Conservation (phyloP, 305 asterid species). For the Fraxinus ornus region DNA sequence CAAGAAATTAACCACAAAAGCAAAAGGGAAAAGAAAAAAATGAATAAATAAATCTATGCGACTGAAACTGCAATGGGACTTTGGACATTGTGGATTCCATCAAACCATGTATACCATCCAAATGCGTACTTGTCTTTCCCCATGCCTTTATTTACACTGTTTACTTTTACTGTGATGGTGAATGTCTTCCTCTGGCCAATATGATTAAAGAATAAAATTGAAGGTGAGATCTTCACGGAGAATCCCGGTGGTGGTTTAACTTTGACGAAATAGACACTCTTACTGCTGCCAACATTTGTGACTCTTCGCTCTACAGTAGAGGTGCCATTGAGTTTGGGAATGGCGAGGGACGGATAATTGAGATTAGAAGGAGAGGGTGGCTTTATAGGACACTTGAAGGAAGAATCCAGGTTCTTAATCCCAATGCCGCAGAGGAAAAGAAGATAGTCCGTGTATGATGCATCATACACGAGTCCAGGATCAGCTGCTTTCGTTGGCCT, state of each 20-base stretch:
- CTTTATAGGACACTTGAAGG: slow-evolving; percentile 51
- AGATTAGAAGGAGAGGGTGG: slow-evolving; percentile 42
- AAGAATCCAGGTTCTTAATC: slow-evolving; percentile 27
- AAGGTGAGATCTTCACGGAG: slow-evolving; percentile 55
- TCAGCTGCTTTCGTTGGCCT: slow-evolving; percentile 85
- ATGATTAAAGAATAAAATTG: slow-evolving; percentile 45
- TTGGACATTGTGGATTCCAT: slow-evolving; percentile 49
- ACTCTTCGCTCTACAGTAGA: slow-evolving; percentile 55
- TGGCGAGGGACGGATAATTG: slow-evolving; percentile 74
- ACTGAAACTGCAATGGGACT: slow-evolving; percentile 53
- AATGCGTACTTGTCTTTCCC: slow-evolving; percentile 44
- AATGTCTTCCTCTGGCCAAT: slow-evolving; percentile 55
- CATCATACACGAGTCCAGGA: slow-evolving; percentile 79
- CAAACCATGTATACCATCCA: slow-evolving; percentile 64
- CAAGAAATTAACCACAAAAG: background rate
- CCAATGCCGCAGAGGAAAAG: slow-evolving; percentile 55
- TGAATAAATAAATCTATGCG: slow-evolving; percentile 32
- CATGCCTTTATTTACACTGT: slow-evolving; percentile 7
- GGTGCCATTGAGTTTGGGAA: slow-evolving; percentile 53
- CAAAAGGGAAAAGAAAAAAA: background rate
- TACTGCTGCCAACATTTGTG: slow-evolving; percentile 62
- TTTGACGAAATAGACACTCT: slow-evolving; percentile 51
- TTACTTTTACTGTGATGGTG: slow-evolving; percentile 52
- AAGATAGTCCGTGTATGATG: slow-evolving; percentile 67
- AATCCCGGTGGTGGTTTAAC: slow-evolving; percentile 64